A percentile compares a stretch with the other conserved stretches of the same genome.
Conservation (phyloP, 192 early-diverging fungal genomes). For the Umbelopsis sp. region DNA sequence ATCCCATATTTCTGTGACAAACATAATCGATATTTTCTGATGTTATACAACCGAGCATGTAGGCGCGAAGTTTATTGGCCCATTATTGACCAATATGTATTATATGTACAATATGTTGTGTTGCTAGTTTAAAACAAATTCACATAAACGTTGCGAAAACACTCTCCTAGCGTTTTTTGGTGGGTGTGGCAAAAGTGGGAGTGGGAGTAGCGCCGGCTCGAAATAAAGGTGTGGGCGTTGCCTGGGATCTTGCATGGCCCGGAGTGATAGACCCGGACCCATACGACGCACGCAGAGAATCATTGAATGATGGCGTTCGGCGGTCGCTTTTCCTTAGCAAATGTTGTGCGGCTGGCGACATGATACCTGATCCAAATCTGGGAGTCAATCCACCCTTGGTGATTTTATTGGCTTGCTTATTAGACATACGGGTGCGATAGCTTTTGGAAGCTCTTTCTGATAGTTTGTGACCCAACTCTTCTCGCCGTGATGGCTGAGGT, state of each 20-base stretch:
- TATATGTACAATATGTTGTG: too few species aligned
- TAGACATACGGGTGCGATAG: constrained; percentile 38
- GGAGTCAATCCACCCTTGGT: constrained; percentile 18
- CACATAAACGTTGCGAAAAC: too few species aligned
- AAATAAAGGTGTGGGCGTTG: constrained; percentile 34
- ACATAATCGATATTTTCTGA: too few species aligned
- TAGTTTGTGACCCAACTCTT: constrained; percentile 62
- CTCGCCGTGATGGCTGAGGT: constrained; percentile 66
- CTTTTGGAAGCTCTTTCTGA: constrained; percentile 64
- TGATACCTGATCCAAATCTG: constrained; percentile 28
- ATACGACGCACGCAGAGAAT: constrained; percentile 36
- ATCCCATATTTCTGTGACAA: too few species aligned
- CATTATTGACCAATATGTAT: too few species aligned
- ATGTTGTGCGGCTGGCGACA: constrained; percentile 40
- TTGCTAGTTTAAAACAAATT: too few species aligned
- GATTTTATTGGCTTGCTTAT: constrained; percentile 17
- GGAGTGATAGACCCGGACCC: constrained; percentile 14
- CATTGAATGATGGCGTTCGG: constrained; percentile 29
- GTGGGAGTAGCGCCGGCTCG: constrained; percentile 32
- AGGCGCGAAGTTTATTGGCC: too few species aligned
- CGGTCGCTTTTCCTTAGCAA: constrained; percentile 26
- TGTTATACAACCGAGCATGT: too few species aligned
- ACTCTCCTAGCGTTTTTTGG: neutral
- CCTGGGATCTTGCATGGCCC: neutral
- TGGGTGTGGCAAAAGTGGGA: constrained; percentile 19